These are phyloP conservation scores for Candolleomyces aberdarensis DNA, from an alignment of 768 basidiomycete species.

Conservation along the genomic window DNA sequence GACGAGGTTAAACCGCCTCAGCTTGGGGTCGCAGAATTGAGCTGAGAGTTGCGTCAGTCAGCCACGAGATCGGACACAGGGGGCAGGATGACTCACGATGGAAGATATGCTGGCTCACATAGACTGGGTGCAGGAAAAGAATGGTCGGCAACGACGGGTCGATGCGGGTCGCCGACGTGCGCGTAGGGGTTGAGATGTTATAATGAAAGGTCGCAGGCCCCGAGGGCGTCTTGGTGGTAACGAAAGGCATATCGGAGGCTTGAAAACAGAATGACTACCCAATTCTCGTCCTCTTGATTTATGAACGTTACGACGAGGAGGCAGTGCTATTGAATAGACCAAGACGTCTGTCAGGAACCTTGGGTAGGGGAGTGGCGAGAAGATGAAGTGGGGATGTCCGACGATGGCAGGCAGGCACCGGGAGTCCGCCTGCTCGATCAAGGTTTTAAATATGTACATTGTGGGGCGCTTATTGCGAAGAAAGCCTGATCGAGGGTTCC, in stretches of 20 bases:
- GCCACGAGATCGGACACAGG: not conserved
- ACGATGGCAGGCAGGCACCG: too few relatives aligned
- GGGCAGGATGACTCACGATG: constrained; percentile 23
- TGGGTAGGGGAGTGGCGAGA: too few relatives aligned
- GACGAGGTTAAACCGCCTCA: constrained; percentile 36
- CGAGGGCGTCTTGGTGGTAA: constrained; percentile 25
- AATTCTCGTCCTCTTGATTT: too few relatives aligned
- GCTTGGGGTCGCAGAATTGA: constrained; percentile 31
- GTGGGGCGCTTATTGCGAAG: too few relatives aligned
- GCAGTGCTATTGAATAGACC: not conserved
- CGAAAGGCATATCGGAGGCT: constrained; percentile 22
- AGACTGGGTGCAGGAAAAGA: constrained; percentile 35
- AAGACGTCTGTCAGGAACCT: too few relatives aligned
- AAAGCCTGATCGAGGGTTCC: too few relatives aligned
- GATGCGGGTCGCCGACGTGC: constrained; percentile 26
- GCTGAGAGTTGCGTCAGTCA: constrained; percentile 12
- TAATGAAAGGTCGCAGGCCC: constrained; percentile 30
- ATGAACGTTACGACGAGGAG: too few relatives aligned
- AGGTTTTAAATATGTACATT: too few relatives aligned
- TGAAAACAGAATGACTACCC: not conserved
- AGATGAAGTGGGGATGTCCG: too few relatives aligned
- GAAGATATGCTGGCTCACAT: constrained; percentile 29
- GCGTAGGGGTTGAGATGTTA: constrained; percentile 35
- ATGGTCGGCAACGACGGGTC: constrained; percentile 32
- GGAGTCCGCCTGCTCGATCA: too few relatives aligned